Base-by-base conservation (phyloP, 768 basidiomycete species). In the Naganishia randhawae region DNA sequence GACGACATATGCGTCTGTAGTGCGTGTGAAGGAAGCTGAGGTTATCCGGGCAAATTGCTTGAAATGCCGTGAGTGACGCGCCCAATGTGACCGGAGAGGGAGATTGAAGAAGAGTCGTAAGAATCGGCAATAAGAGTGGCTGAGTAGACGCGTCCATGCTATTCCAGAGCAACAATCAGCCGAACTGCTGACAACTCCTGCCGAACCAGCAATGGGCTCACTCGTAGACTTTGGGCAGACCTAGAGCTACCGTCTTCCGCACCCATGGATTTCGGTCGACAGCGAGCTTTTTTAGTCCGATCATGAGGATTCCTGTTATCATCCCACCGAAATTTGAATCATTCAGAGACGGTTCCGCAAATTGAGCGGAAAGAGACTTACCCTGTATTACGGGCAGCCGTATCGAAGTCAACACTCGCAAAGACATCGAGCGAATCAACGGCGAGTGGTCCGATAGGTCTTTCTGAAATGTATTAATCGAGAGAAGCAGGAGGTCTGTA, bases 401-500 rank as follows among this genome's bases (percentile, higher is more conserved):
- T 77, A 99, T 95, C 8, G 92, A 90, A 66, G 91, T 90, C 50
- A 99, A 84, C 1, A 98, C 94, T 29, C 93, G 85, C 67, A 99
- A 82, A 3, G 95, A 93, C 91, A 97, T 95, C 14, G 93, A 92
- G 25, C 96, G 88, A 68, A 98, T 97, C 73, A 96, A 85, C 0
- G 94, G 95, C 70, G 89, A 96, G 35, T 87, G 83, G 75, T 98
- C 96, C 4, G 88, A 87, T 33, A 99, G 83, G 81, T 99, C 96
- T 80, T 91, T 92, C 80, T 99, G 96, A 77, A 98, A 97, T 0
- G 95, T 95, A 81, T 99, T 99, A 83, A 99, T 95, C 2, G 93
- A 94, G 33, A 99, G 84, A 55, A 99, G 81, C 0, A 95, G 90
- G 54, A 98, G 87, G 79, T 98, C 96, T 16, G 96, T 94, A 74